These are phyloP conservation scores for Arachnopeziza araneosa DNA, from an alignment of 2,329 filamentous ascomycete genomes.

Conservation along the genomic window DNA sequence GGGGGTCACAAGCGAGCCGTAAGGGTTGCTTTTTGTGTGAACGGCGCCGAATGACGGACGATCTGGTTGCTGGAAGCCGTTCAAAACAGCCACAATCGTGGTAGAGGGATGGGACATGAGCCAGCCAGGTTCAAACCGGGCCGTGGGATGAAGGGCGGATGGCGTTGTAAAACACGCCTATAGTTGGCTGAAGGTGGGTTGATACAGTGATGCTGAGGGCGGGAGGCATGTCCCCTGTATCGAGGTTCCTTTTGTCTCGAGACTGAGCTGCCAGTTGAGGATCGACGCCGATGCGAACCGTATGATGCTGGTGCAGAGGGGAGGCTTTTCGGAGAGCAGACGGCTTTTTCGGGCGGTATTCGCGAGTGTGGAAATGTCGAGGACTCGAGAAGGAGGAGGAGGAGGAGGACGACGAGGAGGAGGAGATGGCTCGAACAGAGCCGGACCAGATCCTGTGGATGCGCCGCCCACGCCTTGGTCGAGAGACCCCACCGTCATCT, in stretches of 20 bases:
- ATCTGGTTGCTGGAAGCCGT: not conserved
- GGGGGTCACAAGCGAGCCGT: not conserved
- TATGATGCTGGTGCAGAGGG: not conserved
- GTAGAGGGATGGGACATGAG: not conserved
- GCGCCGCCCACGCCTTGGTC: no score
- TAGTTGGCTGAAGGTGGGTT: not conserved
- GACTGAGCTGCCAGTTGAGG: not conserved
- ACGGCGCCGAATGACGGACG: not conserved
- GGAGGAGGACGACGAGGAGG: no score
- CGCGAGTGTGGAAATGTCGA: not conserved
- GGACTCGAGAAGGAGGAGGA: no score
- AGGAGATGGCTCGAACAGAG: no score
- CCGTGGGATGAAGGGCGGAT: not conserved
- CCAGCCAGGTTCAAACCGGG: not conserved
- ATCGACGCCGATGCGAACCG: not conserved
- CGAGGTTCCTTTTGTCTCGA: not conserved
- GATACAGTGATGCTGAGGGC: not conserved
- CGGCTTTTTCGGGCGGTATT: not conserved
- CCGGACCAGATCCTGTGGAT: not conserved
- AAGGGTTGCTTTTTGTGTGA: not conserved
- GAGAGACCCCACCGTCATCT: no score
- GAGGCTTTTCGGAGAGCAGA: not conserved
- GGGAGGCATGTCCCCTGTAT: not conserved
- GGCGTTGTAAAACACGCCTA: not conserved
- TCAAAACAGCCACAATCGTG: not conserved